These are phyloP conservation scores for Gastrolobium bilobum DNA, from an alignment of 306 rosid species.

Conservation along the genomic window DNA sequence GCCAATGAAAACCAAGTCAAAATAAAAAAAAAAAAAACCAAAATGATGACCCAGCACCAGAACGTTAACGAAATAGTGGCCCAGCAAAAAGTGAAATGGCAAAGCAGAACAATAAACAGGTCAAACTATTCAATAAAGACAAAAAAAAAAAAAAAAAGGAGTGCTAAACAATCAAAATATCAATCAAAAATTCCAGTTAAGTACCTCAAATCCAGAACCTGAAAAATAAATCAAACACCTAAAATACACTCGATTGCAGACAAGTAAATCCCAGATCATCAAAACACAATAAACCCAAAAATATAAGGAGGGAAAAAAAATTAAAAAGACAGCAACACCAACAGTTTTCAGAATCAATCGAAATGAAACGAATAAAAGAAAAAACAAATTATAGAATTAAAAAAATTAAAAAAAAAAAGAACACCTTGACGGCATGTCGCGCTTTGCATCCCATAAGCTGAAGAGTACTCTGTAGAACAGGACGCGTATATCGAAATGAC, in stretches of 20 bases:
- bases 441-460: slow-evolving; percentile 98
- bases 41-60: not conserved
- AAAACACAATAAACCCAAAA: not conserved
- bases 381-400: too few relatives aligned
- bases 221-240: slow-evolving; percentile 46
- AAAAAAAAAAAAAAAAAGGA: not conserved
- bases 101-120: slow-evolving; percentile 37
- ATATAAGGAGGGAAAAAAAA: too few relatives aligned
- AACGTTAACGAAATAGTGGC: slow-evolving; percentile 22
- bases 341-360: not conserved
- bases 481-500: slow-evolving; percentile 81
- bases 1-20: slow-evolving; percentile 40
- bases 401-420: not conserved
- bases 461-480: slow-evolving; percentile 82
- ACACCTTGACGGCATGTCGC: slow-evolving; percentile 93
- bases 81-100: slow-evolving; percentile 20
- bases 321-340: not conserved
- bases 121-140: slow-evolving; percentile 27
- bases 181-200: slow-evolving; percentile 22
- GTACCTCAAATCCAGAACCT: slow-evolving; percentile 26
- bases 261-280: not conserved
- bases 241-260: slow-evolving; percentile 2
- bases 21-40: not conserved
- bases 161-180: not conserved
- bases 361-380: not conserved